Evolutionary conservation across 768 basidiomycete genomes (phyloP).

Genomic region (Tubosaeta sp.): DNA sequence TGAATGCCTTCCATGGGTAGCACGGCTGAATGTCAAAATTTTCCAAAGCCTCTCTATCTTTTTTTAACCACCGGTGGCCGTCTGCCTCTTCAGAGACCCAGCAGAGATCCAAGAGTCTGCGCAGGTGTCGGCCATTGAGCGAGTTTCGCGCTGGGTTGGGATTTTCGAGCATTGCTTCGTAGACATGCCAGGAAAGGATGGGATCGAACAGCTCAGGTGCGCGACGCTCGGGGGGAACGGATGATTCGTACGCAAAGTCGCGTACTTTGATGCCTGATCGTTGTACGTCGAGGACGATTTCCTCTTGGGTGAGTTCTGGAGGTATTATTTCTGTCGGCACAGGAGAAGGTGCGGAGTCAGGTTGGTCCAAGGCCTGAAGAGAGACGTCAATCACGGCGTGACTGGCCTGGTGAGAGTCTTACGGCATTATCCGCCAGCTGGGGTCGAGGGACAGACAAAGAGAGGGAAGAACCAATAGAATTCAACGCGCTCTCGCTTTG

Average conservation of each 20-base stretch:
- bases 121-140: constrained; percentile 23
- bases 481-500: constrained; percentile 23
- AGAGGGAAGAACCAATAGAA: neutral
- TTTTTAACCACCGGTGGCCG: constrained; percentile 20
- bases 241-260: constrained; percentile 28
- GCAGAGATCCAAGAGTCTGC: constrained; percentile 27
- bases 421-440: constrained; percentile 24
- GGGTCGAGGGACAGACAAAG: constrained; percentile 12
- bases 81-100: constrained; percentile 26
- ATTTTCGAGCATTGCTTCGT: constrained; percentile 24
- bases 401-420: constrained; percentile 1
- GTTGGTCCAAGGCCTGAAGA: constrained; percentile 10
- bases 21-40: constrained; percentile 20
- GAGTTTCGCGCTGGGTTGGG: constrained; percentile 13
- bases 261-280: constrained; percentile 27
- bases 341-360: constrained; percentile 27
- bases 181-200: constrained; percentile 28
- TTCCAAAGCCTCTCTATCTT: constrained; percentile 25
- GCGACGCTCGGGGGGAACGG: constrained; percentile 9
- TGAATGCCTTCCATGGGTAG: constrained; percentile 28
- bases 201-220: constrained; percentile 31
- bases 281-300: constrained; percentile 31
- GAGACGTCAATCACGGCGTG: constrained; percentile 5
- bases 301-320: constrained; percentile 30
- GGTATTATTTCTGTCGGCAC: constrained; percentile 33